phyloP scores from a whole-genome alignment of 176 grass and related monocot species.

The sorghum (Sorghum bicolor) region Sorghum_bicolor_NCBIv3 NC_012879.2:59850001-59850500 shows the following conservation, averaged over 20 bases:
- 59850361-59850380: slow-evolving; percentile 88
- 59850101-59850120: slow-evolving; percentile 96
- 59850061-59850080: slow-evolving; percentile 73
- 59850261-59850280: slow-evolving; percentile 74
- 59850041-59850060: slow-evolving; percentile 65
- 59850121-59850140: slow-evolving; percentile 73
- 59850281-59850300: slow-evolving; percentile 93
- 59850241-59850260: slow-evolving; percentile 97
- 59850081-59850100: slow-evolving; percentile 89
- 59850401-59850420: slow-evolving; percentile 46
- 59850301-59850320: slow-evolving; percentile 91
- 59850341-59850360: slow-evolving; percentile 96
- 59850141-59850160: neutral
- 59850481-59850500: slow-evolving; percentile 57
- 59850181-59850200: neutral
- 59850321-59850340: slow-evolving; percentile 99
- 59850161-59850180: neutral
- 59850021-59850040: slow-evolving; percentile 73
- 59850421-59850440: neutral
- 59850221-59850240: slow-evolving; percentile 72
- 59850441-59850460: neutral
- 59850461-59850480: neutral
- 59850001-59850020: slow-evolving; percentile 62
- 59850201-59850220: slow-evolving; percentile 55
- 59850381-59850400: slow-evolving; percentile 83